phyloP scores from a whole-genome alignment of 305 asterid genomes.

The Plantago lanceolata region DNA sequence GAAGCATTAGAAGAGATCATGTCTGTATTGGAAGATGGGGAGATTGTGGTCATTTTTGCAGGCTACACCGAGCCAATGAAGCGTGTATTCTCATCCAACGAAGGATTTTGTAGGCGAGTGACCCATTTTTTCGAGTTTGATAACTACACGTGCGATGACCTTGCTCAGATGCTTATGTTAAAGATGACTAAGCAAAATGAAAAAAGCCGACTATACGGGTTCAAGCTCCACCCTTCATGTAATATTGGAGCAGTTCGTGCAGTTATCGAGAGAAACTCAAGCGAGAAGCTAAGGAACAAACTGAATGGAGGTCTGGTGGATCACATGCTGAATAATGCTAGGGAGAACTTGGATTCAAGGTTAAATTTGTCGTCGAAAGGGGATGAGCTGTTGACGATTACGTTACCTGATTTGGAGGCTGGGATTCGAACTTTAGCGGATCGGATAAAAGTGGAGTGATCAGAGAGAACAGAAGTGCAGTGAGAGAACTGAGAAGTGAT shows the following conservation, averaged over 20 bases:
- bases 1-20: conserved; percentile 90
- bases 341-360: conserved; percentile 72
- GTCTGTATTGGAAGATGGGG: conserved; percentile 82
- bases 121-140: conserved; percentile 65
- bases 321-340: conserved; percentile 64
- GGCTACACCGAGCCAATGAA: conserved; percentile 89
- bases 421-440: conserved; percentile 35
- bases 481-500: neutral
- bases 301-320: conserved; percentile 81
- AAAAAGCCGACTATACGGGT: conserved; percentile 53
- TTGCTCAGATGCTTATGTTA: conserved; percentile 63
- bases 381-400: conserved; percentile 52
- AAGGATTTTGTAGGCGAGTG: conserved; percentile 82
- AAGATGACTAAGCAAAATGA: conserved; percentile 58
- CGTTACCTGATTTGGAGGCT: conserved; percentile 53
- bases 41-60: conserved; percentile 66
- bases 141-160: conserved; percentile 54
- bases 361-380: conserved; percentile 52
- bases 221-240: conserved; percentile 51
- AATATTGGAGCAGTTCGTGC: conserved; percentile 40
- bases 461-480: neutral
- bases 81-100: conserved; percentile 67
- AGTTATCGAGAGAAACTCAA: conserved; percentile 44
- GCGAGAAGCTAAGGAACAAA: conserved; percentile 55
- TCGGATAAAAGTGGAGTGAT: conserved; percentile 24